Conservation (phyloP, 1,284 basidiomycete genomes). For the Taiwanofungus camphoratus region DNA sequence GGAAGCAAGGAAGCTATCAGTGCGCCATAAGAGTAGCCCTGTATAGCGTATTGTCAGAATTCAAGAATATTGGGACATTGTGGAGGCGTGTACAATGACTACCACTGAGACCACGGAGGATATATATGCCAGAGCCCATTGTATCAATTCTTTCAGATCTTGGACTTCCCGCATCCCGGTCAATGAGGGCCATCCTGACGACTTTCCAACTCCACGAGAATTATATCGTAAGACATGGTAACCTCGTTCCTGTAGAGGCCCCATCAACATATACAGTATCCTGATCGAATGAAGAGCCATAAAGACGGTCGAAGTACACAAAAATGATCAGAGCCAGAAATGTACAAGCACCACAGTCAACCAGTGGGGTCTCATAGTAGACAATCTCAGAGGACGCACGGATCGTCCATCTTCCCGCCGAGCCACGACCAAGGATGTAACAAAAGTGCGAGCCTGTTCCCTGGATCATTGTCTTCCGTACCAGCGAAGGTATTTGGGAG, state of each 20-base stretch:
- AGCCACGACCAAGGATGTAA: conserved; percentile 79
- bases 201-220: conserved; percentile 68
- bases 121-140: conserved; percentile 46
- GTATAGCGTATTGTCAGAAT: neutral
- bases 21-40: conserved; percentile 82
- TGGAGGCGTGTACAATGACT: conserved; percentile 51
- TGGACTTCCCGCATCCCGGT: conserved; percentile 62
- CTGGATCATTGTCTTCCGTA: neutral
- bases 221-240: conserved; percentile 69
- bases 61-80: neutral
- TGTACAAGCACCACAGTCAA: neutral
- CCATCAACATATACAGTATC: conserved; percentile 26
- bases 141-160: conserved; percentile 59
- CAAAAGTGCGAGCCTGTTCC: conserved; percentile 33
- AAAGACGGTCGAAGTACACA: neutral
- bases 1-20: conserved; percentile 64
- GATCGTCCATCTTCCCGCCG: conserved; percentile 67
- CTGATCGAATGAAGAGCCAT: conserved; percentile 15
- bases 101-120: conserved; percentile 41
- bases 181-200: conserved; percentile 64
- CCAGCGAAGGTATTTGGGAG: conserved; percentile 2
- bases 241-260: conserved; percentile 34
- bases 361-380: neutral
- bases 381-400: conserved; percentile 43
- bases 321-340: neutral